Base-by-base conservation (phyloP, 495 filamentous ascomycete species). In the Aspergillus asperescens region DNA sequence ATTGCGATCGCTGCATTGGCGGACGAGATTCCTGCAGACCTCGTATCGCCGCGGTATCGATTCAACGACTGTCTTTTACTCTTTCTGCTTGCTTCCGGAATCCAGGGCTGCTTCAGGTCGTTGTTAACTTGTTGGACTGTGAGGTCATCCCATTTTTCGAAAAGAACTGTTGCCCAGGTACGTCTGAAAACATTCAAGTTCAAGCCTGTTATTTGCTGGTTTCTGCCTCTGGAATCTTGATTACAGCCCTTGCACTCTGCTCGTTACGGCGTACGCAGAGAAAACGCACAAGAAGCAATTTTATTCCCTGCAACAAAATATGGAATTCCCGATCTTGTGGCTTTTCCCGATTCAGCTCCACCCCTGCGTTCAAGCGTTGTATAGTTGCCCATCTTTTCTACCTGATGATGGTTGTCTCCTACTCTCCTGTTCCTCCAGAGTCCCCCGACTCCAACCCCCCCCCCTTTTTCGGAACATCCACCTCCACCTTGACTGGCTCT, bases 31-130 rank as follows among this genome's bases (percentile, higher is more conserved):
- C 52, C 45, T 48, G 52, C 42, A 28, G 55, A 56, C 50, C 55
- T 57, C 52, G 52, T 61, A 58, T 49, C 29, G 35, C 51, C 34
- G 22, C 29, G 55, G 55, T 53, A 53, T 58, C 45, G 59, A 52
- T 55, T 16, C 32, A 35, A 28, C 25, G 9, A 28, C 9, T 34
- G 39, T 41, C 13, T 46, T 54, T 44, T 52, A 20, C 12, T 42
- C 28, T 46, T 20, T 20, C 34, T n/a, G 32, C 15, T 10, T n/a
- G 32, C 15, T 10, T 10, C 10, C 29, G 5, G 13, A 35, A 35
- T 10, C 32, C 32, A 35, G 42, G 35, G n/a, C 45, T 31, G 22
- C 19, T 29, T 31, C 13, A 27, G 25, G 18, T 31, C n/a, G n/a
- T n/a, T n/a, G n/a, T 27, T 27, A 7, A 10, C 27, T n/a, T 42